Evolutionary conservation across 164 flowering plant genomes (phyloP).

Genomic region (Santalum album): DNA sequence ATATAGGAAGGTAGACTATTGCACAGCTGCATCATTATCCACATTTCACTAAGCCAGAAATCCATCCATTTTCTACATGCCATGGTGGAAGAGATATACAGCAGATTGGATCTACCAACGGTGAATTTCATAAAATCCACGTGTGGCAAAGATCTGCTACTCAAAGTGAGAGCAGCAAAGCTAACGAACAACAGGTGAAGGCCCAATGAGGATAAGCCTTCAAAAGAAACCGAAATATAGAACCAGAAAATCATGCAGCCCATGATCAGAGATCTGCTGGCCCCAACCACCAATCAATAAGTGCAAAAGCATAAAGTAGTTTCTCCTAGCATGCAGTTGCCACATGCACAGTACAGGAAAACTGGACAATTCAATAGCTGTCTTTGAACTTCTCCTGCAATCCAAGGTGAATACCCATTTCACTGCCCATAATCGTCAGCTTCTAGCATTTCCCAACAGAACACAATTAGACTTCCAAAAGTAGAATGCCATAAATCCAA

Average conservation of each 20-base stretch:
- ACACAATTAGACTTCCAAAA: not conserved
- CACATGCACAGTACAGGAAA: not conserved
- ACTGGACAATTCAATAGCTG: not conserved
- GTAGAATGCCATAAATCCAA: not conserved
- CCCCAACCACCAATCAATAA: not conserved
- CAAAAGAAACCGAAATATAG: not conserved
- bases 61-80: too few species aligned
- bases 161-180: not conserved
- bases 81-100: not conserved
- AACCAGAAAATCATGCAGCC: not conserved
- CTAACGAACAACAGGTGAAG: not conserved
- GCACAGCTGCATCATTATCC: too few species aligned
- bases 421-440: not conserved
- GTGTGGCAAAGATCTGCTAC: not conserved
- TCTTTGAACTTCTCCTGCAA: not conserved
- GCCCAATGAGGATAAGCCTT: not conserved
- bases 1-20: too few species aligned
- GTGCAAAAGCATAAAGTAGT: not conserved
- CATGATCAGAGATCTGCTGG: too few species aligned
- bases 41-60: too few species aligned
- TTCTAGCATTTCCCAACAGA: not conserved
- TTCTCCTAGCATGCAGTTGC: not conserved
- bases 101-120: not conserved
- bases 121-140: not conserved
- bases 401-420: not conserved